These are phyloP conservation scores for Mucor indicus DNA, from an alignment of 371 early-diverging fungal species.

Conservation along the genomic window DNA sequence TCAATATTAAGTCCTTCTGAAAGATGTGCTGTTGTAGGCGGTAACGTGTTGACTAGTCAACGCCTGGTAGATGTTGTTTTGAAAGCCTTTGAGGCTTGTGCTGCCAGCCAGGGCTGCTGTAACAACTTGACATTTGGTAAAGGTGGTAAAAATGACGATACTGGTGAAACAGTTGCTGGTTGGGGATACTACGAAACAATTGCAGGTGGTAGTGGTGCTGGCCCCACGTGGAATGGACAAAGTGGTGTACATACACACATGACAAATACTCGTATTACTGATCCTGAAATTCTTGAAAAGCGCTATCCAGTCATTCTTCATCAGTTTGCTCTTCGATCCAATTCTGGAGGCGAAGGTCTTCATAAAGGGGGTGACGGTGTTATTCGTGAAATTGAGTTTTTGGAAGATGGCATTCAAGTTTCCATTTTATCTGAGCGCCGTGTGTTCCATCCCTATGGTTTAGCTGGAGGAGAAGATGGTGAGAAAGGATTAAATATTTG, in stretches of 20 bases:
- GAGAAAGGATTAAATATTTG: conserved; percentile 75
- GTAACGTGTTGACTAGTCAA: conserved; percentile 95
- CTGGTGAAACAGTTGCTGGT: conserved; percentile 54
- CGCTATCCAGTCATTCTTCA: conserved; percentile 92
- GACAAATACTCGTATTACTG: conserved; percentile 97
- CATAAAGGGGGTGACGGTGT: conserved; percentile 89
- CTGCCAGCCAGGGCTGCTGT: conserved; percentile 93
- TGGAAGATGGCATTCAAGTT: conserved; percentile 71
- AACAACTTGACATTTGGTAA: conserved; percentile 96
- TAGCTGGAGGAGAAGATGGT: conserved; percentile 82
- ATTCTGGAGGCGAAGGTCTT: conserved; percentile 83
- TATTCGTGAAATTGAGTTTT: conserved; percentile 80
- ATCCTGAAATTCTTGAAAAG: conserved; percentile 92
- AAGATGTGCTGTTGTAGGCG: conserved; percentile 92
- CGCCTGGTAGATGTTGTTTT: conserved; percentile 90
- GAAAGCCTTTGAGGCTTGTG: conserved; percentile 86
- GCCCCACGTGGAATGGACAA: conserved; percentile 87
- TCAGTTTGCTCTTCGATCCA: conserved; percentile 74
- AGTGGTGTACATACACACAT: conserved; percentile 83
- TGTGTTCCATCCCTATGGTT: conserved; percentile 86
- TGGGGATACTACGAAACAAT: conserved; percentile 98
- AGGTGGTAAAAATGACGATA: conserved; percentile 53
- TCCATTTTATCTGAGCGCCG: conserved; percentile 92
- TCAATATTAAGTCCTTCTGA: conserved; percentile 80
- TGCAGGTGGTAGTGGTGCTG: conserved; percentile 83